phyloP scores from a whole-genome alignment of 2,329 filamentous ascomycete species.

The Penicillium sp. region DNA sequence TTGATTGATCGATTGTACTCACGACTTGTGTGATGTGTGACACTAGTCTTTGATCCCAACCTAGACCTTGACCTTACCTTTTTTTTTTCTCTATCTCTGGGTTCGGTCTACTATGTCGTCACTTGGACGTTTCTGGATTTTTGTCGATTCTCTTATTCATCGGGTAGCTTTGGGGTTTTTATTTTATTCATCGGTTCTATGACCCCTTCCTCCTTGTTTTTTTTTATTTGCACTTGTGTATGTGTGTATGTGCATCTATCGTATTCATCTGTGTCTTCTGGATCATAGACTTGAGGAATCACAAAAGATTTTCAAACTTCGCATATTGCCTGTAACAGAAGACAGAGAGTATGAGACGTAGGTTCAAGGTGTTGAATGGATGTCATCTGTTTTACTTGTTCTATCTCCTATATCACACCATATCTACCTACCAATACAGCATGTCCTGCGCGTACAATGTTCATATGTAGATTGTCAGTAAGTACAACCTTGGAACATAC shows the following conservation, averaged over 20 bases:
- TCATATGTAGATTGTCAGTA: background rate
- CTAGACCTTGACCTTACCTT: background rate
- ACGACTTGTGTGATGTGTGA: conserved; percentile 20
- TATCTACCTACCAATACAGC: background rate
- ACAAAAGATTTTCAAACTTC: background rate
- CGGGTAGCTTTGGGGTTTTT: conserved; percentile 18
- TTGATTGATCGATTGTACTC: conserved; percentile 24
- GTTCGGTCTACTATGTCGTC: background rate
- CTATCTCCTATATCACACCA: background rate
- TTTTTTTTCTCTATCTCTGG: background rate
- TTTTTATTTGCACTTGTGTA: background rate
- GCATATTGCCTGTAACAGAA: background rate
- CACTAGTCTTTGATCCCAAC: conserved; percentile 7
- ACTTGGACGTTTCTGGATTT: background rate
- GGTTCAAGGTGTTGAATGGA: background rate
- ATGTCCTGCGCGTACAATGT: background rate
- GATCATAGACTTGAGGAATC: background rate
- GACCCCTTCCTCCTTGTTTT: background rate
- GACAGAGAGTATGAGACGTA: background rate
- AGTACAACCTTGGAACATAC: too few species aligned
- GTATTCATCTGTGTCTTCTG: background rate
- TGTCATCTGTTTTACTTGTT: background rate
- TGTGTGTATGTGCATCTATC: background rate
- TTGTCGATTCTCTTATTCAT: conserved; percentile 12
- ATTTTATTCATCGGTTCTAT: background rate